Conservation (phyloP, 371 early-diverging fungal species). For the Batkoa obscura region DNA sequence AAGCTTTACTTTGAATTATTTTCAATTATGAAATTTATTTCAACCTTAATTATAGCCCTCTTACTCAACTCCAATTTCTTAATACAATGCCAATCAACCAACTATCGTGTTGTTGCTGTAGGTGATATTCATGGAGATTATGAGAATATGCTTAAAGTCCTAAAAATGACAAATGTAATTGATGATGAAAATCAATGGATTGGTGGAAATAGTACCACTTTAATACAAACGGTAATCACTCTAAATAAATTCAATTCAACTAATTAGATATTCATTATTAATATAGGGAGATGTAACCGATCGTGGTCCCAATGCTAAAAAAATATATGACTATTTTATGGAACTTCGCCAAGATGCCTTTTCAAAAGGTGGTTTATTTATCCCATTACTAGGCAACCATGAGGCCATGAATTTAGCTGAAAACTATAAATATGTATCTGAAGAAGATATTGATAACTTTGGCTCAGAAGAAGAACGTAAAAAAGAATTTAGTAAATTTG, state of each 20-base stretch:
- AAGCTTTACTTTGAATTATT: too few species aligned
- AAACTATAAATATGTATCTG: conserved; percentile 46
- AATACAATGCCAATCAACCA: too few species aligned
- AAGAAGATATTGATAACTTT: conserved; percentile 38
- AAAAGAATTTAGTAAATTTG: conserved; percentile 30
- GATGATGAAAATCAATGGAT: conserved; percentile 39
- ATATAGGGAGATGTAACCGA: conserved; percentile 43
- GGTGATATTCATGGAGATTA: conserved; percentile 65
- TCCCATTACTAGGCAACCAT: conserved; percentile 37
- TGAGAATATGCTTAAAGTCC: conserved; percentile 24
- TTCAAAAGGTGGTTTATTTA: conserved; percentile 31
- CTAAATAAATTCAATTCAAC: conserved; percentile 13
- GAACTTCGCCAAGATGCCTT: conserved; percentile 34
- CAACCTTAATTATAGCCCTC: too few species aligned
- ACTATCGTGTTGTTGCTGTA: conserved; percentile 39
- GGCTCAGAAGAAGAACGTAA: conserved; percentile 29
- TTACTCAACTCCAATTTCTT: too few species aligned
- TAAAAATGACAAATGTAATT: conserved; percentile 35
- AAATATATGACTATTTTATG: conserved; percentile 32
- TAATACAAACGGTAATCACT: conserved; percentile 20
- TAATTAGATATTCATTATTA: conserved; percentile 11
- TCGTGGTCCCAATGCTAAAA: conserved; percentile 51
- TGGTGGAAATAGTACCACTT: conserved; percentile 28
- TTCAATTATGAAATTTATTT: too few species aligned
- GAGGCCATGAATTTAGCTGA: conserved; percentile 22